Evolutionary conservation across 257 asterid genomes (phyloP).

Genomic region (Verbena officinalis): DNA sequence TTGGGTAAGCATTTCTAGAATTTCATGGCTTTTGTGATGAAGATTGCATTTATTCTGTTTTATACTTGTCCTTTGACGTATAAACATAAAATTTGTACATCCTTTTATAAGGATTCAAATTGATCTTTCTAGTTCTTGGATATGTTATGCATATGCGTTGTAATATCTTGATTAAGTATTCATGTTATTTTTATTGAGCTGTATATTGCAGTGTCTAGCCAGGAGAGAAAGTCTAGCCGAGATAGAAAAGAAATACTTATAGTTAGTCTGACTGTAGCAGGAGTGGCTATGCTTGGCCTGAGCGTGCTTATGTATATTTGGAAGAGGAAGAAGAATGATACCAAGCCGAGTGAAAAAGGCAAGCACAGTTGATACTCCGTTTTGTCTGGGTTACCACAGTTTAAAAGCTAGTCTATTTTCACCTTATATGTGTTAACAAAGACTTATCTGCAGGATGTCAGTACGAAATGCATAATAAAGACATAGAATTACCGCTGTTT

Average conservation of each 20-base stretch:
- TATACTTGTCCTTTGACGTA: no score
- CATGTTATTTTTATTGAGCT: background rate
- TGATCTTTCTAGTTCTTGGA: no score
- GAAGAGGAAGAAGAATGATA: conserved; percentile 7
- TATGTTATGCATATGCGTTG: no score
- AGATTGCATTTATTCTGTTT: no score
- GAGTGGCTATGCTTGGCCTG: conserved; percentile 1
- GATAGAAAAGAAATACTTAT: conserved; percentile 13
- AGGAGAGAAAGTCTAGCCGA: background rate
- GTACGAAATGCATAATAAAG: conserved; percentile 11
- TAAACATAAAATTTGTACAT: no score
- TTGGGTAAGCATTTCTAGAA: conserved; percentile 15
- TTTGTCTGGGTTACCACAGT: background rate
- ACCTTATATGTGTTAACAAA: background rate
- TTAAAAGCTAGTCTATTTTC: background rate
- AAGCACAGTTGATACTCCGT: background rate
- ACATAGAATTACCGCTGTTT: conserved; percentile 26
- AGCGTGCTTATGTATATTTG: conserved; percentile 11
- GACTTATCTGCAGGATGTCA: conserved; percentile 10
- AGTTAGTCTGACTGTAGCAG: conserved; percentile 5
- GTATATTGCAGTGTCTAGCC: background rate
- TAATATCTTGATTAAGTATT: background rate
- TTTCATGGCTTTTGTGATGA: no score
- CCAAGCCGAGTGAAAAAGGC: background rate
- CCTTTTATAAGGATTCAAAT: no score